Percentiles rank a stretch among this genome's conserved stretches.
phyloP scores from a whole-genome alignment of 192 early-diverging fungal species.

The Rhizophagus clarus region DNA sequence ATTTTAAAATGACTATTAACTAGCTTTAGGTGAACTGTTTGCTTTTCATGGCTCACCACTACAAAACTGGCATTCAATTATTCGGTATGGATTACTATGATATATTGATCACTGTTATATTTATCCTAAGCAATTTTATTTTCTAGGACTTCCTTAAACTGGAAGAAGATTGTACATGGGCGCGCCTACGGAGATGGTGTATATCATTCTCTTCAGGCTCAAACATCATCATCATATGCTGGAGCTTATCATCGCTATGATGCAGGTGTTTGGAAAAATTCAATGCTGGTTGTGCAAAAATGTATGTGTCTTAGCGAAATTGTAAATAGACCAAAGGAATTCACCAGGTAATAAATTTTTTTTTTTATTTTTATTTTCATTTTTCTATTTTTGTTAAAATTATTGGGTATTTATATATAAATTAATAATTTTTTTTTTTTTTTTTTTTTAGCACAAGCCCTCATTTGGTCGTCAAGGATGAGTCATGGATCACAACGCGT shows the following conservation, averaged over 20 bases:
- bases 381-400: neutral
- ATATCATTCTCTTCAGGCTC: conserved; percentile 39
- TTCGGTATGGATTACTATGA: conserved; percentile 22
- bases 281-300: conserved; percentile 35
- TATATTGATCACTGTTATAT: neutral
- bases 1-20: neutral
- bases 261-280: conserved; percentile 36
- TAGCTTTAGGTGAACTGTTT: conserved; percentile 33
- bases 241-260: conserved; percentile 31
- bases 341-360: conserved; percentile 34
- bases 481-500: conserved; percentile 38
- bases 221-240: conserved; percentile 40
- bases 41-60: conserved; percentile 36
- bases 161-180: conserved; percentile 43
- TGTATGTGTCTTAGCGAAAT: conserved; percentile 52
- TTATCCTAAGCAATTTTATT: neutral
- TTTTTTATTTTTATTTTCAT: neutral
- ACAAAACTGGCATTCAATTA: conserved; percentile 50
- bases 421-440: neutral
- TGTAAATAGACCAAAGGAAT: conserved; percentile 43
- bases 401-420: neutral
- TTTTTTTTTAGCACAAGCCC: conserved; percentile 33
- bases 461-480: conserved; percentile 39
- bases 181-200: conserved; percentile 50
- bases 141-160: conserved; percentile 41